Evolutionary conservation across 192 early-diverging fungal genomes (phyloP).

Genomic region (Podila clonocystis): DNA sequence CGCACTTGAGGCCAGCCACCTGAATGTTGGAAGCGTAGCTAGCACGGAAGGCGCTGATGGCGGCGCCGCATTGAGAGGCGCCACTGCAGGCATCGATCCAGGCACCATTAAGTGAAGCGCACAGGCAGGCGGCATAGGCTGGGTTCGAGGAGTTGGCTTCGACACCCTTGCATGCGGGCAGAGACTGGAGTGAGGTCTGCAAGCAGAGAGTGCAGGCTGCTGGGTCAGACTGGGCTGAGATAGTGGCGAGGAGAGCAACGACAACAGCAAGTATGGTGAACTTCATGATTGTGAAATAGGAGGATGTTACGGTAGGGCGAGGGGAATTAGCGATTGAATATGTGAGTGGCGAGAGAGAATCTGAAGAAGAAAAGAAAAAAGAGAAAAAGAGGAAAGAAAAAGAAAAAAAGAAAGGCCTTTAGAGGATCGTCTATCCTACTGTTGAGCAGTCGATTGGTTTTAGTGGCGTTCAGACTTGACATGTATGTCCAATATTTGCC

Average conservation of each 20-base stretch:
- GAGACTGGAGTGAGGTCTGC: conserved; percentile 15
- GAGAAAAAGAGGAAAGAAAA: not conserved
- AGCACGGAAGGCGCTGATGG: conserved; percentile 6
- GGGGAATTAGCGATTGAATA: not conserved
- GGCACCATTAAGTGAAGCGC: conserved; percentile 21
- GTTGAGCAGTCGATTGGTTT: no score
- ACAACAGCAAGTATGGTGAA: conserved; percentile 11
- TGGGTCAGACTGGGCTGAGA: conserved; percentile 22
- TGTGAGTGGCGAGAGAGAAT: not conserved
- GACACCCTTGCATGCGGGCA: conserved; percentile 25
- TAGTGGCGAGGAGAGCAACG: conserved; percentile 10
- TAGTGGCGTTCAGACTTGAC: no score
- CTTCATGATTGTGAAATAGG: conserved; percentile 18
- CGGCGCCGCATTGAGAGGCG: conserved; percentile 15
- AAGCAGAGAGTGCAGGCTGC: conserved; percentile 30
- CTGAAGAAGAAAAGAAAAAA: not conserved
- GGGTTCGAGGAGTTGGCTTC: conserved; percentile 13
- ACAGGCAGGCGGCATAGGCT: conserved; percentile 37
- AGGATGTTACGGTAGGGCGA: not conserved
- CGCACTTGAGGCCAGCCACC: conserved; percentile 26
- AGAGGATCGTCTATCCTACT: no score
- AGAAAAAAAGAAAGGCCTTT: no score
- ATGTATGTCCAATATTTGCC: no score
- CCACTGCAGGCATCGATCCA: conserved; percentile 34
- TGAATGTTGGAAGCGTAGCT: conserved; percentile 17